Conservation (phyloP, 2,329 filamentous ascomycete genomes). For the Neoarthrinium moseri region DNA sequence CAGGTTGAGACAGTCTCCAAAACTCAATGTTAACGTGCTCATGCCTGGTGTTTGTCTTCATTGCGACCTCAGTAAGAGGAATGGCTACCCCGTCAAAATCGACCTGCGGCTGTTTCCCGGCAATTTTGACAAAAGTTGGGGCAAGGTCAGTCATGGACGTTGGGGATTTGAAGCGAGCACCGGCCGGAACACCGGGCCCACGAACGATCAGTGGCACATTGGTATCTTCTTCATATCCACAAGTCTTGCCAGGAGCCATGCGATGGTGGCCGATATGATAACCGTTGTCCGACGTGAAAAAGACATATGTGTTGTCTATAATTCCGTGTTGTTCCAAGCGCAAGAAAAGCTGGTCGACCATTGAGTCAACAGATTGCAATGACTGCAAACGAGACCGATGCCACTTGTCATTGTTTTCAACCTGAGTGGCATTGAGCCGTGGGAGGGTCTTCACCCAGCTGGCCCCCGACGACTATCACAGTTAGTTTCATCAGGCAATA, state of each 20-base stretch:
- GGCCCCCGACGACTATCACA: conserved; percentile 36
- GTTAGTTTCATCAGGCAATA: background rate
- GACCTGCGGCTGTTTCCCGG: conserved; percentile 29
- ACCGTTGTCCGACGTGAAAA: conserved; percentile 47
- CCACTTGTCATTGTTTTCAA: conserved; percentile 36
- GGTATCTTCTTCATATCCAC: conserved; percentile 45
- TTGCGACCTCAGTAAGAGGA: conserved; percentile 8
- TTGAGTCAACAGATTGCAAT: conserved; percentile 44
- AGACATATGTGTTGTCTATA: conserved; percentile 39
- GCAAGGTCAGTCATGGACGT: conserved; percentile 46
- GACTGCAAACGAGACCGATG: conserved; percentile 40
- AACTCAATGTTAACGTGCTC: conserved; percentile 45
- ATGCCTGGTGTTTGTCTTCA: conserved; percentile 15
- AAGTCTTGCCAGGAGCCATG: conserved; percentile 43
- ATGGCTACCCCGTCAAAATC: conserved; percentile 10
- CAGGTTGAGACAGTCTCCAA: conserved; percentile 20
- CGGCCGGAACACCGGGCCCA: conserved; percentile 38
- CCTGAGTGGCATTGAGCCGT: conserved; percentile 26
- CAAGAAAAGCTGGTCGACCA: conserved; percentile 37
- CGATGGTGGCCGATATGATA: conserved; percentile 48
- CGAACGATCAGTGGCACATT: conserved; percentile 44
- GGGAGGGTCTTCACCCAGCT: conserved; percentile 42
- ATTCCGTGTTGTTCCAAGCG: conserved; percentile 29
- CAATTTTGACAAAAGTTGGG: conserved; percentile 38
- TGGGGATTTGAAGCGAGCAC: conserved; percentile 29